A percentile compares a stretch with the other conserved stretches of the same genome.
phyloP scores from a whole-genome alignment of 2,329 filamentous ascomycete species.

The Beauveria rudraprayagi region DNA sequence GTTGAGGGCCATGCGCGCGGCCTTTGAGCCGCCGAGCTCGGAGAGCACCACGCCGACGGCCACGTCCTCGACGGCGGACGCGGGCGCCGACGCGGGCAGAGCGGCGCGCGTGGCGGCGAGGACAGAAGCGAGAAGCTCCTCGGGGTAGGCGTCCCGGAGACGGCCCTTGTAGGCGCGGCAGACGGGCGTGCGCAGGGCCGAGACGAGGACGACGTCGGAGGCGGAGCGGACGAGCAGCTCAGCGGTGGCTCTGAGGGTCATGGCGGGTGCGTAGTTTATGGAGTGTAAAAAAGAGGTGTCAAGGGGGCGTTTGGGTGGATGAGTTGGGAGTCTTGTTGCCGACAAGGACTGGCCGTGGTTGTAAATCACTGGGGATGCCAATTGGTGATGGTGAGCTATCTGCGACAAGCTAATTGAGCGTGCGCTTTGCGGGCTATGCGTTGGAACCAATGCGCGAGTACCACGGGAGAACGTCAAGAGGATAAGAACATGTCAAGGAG shows the following conservation, averaged over 20 bases:
- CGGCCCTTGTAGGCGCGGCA: slow-evolving; percentile 76
- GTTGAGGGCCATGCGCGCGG: slow-evolving; percentile 82
- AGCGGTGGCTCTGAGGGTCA: slow-evolving; percentile 47
- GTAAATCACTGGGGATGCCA: too few relatives aligned
- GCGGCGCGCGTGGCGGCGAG: slow-evolving; percentile 41
- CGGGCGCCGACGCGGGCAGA: slow-evolving; percentile 55
- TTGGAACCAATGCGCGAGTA: too few relatives aligned
- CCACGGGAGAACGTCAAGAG: background rate
- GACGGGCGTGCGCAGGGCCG: slow-evolving; percentile 80
- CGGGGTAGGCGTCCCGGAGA: slow-evolving; percentile 82
- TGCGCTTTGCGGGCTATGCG: too few relatives aligned
- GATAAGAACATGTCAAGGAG: too few relatives aligned
- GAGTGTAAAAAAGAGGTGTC: too few relatives aligned
- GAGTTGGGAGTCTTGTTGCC: too few relatives aligned
- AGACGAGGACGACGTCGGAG: slow-evolving; percentile 80
- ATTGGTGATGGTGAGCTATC: too few relatives aligned
- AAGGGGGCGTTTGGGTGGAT: too few relatives aligned
- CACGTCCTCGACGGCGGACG: slow-evolving; percentile 63
- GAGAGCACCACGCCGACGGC: slow-evolving; percentile 83
- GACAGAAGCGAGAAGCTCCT: slow-evolving; percentile 70
- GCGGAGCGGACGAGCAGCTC: slow-evolving; percentile 72
- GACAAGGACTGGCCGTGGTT: too few relatives aligned
- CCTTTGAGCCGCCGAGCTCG: slow-evolving; percentile 84
- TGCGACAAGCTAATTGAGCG: too few relatives aligned
- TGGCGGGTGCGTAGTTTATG: background rate